Evolutionary conservation across 2,329 filamentous ascomycete species (phyloP).

Genomic region (Beauveria bassiana): DNA sequence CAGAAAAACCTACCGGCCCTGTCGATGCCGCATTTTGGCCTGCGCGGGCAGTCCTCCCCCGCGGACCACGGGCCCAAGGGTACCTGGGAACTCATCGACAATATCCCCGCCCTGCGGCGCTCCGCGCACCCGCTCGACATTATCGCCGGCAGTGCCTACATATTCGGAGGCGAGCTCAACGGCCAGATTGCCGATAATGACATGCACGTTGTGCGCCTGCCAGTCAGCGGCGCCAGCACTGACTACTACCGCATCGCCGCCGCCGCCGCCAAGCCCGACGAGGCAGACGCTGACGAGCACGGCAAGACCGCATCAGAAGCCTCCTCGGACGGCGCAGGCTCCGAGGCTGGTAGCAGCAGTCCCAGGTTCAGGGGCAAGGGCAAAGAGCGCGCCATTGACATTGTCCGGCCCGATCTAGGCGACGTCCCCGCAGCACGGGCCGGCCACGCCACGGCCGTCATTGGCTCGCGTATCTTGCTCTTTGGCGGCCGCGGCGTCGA

Average conservation of each 20-base stretch:
- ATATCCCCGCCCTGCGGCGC: constrained; percentile 50
- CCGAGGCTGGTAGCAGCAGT: constrained; percentile 25
- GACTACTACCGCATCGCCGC: constrained; percentile 54
- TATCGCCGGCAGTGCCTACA: constrained; percentile 46
- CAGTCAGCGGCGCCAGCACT: constrained; percentile 47
- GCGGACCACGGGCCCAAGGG: constrained; percentile 32
- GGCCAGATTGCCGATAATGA: constrained; percentile 64
- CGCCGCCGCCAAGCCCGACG: constrained; percentile 31
- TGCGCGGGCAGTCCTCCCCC: constrained; percentile 8
- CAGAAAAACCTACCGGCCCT: constrained; percentile 37
- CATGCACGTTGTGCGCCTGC: constrained; percentile 58
- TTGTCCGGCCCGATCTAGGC: constrained; percentile 22
- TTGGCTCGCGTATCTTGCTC: constrained; percentile 65
- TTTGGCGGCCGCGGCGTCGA: constrained; percentile 69
- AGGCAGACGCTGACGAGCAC: constrained; percentile 15
- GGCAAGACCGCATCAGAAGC: constrained; percentile 11
- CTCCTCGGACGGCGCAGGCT: constrained; percentile 24
- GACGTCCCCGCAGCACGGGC: constrained; percentile 60
- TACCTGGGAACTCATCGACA: constrained; percentile 52
- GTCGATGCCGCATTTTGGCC: constrained; percentile 17
- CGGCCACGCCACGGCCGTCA: constrained; percentile 62
- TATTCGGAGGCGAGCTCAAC: constrained; percentile 72
- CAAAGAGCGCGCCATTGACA: constrained; percentile 26
- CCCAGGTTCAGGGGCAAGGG: constrained; percentile 28
- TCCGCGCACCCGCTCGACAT: constrained; percentile 68